Percentiles rank a stretch among this genome's conserved stretches.
Conservation (phyloP, 257 asterid species). For the Solanum clarkiae region DNA sequence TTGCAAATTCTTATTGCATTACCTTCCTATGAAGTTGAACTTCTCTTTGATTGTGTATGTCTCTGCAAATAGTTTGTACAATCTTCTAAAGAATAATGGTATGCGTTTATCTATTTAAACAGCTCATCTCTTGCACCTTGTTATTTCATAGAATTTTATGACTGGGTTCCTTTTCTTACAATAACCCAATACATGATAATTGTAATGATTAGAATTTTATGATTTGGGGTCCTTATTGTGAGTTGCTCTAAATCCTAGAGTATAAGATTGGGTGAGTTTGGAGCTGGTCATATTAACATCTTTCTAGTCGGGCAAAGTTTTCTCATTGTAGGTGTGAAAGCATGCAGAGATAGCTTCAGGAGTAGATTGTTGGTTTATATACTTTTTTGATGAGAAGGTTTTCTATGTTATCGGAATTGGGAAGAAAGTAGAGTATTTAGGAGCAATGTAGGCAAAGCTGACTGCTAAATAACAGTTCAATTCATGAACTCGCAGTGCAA, state of each 20-base stretch:
- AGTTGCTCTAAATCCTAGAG: background rate
- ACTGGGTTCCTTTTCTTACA: background rate
- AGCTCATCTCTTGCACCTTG: background rate
- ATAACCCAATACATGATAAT: background rate
- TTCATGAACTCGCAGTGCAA: background rate
- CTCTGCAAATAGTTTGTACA: background rate
- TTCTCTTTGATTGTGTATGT: background rate
- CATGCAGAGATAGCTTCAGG: background rate
- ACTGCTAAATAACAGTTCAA: background rate
- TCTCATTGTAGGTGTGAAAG: background rate
- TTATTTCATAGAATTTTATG: background rate
- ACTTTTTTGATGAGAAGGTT: background rate
- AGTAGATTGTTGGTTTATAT: background rate
- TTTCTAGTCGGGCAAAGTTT: background rate
- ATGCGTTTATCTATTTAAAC: background rate
- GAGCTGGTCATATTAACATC: background rate
- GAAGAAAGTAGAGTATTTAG: background rate
- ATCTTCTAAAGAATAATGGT: background rate
- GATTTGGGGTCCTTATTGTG: background rate
- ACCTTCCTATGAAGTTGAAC: background rate
- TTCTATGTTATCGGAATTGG: background rate
- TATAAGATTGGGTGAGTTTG: background rate
- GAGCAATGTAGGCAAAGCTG: background rate
- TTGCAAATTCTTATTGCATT: background rate
- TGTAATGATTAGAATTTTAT: background rate